Evolutionary conservation across 1,139 yeast species (phyloP).

Genomic region (Geotrichum candidum): DNA sequence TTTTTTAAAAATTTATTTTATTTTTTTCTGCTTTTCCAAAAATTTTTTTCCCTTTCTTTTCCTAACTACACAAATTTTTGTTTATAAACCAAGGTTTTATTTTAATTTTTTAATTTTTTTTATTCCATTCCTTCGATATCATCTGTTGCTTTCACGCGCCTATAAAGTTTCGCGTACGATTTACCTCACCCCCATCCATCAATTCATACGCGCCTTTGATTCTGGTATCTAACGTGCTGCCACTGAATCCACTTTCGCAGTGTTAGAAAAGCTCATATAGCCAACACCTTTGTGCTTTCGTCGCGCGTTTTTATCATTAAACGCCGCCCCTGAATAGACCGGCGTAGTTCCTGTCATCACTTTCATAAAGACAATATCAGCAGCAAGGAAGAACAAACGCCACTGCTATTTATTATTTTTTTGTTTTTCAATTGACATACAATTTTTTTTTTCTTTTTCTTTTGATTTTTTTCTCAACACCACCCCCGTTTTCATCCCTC

Average conservation of each 20-base stretch:
- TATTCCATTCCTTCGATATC: background rate
- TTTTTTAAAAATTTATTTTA: background rate
- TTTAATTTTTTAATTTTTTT: background rate
- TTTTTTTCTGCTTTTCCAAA: background rate
- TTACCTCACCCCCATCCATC: background rate
- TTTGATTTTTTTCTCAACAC: background rate
- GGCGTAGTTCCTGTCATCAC: background rate
- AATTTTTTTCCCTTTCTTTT: no score
- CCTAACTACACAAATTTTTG: background rate
- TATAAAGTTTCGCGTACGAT: background rate
- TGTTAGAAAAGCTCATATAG: background rate
- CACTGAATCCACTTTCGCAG: background rate
- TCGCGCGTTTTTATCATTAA: background rate
- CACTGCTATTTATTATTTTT: background rate
- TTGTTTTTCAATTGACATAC: background rate
- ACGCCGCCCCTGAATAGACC: background rate
- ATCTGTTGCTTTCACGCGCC: background rate
- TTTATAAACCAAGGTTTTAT: background rate
- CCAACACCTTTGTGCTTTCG: background rate
- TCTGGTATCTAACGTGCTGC: background rate
- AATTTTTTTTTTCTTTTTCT: background rate
- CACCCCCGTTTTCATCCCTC: background rate
- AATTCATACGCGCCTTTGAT: background rate
- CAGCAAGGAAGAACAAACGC: background rate
- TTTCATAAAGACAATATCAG: background rate